Base-by-base conservation (phyloP, 805 yeast genomes). In the Pichia occidentalis region DNA sequence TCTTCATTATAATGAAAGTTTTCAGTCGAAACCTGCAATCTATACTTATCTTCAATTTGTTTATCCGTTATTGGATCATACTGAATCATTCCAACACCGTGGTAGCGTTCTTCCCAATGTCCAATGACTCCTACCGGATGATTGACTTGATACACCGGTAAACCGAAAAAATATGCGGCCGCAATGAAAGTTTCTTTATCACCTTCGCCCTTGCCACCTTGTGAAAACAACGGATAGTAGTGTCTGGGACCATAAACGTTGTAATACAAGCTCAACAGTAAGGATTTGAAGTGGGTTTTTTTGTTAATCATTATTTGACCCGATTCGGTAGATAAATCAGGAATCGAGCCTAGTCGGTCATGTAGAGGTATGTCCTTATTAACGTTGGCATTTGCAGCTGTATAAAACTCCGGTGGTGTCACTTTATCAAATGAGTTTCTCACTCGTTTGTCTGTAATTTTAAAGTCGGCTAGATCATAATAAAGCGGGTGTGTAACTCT, bases 151-250 rank as follows among this genome's bases (percentile, higher is more conserved):
- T 73, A 73, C 37, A 59, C 71, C 1, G 64, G 60, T 37, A 67
- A 58, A 9, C 57, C 53, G 28, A 64, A 60, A 12, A 64, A 71
- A 12, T 59, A 56, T 7, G 76, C 70, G 5, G 77, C 77, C 0
- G 78, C 77, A 45, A 67, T 56, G 47, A 74, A 74, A 2, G 80
- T 74, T 43, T 74, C 80, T 47, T 74, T 74, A 48, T 74, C 80
- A 24, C 80, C 80, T 53, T 74, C 77, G 10, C 80, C 80, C 20
- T 43, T 37, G 5, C 59, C 56, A 46, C 76, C 76, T 52, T 70
- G 67, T 0, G 73, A 63, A 33, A 71, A 59, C 14, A 72, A 52
- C 19, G 68, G 70, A 43, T 71, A 72, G 45, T 59, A 72, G 36
- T 65, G 54, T 13, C 60, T 53, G 4, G 76, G 77, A 0, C 77